These are phyloP conservation scores for Phycomyces nitens DNA, from an alignment of 192 early-diverging fungal species.

Conservation along the genomic window DNA sequence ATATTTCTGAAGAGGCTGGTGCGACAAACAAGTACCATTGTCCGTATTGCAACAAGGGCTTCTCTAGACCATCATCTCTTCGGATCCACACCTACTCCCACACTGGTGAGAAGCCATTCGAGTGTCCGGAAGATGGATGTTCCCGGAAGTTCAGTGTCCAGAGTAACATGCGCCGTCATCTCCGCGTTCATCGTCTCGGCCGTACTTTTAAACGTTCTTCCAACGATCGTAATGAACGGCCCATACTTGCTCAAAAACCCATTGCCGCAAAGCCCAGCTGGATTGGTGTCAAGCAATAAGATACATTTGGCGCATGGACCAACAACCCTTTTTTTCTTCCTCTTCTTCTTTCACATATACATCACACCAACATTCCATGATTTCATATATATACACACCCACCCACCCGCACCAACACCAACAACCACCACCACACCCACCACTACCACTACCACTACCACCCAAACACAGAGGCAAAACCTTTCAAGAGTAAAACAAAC, in stretches of 20 bases:
- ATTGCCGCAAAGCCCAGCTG: constrained; percentile 13
- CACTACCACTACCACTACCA: no score
- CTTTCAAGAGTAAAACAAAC: no score
- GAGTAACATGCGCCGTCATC: constrained; percentile 33
- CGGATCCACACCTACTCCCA: constrained; percentile 61
- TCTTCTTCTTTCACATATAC: no score
- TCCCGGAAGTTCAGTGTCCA: constrained; percentile 29
- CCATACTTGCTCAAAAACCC: constrained; percentile 14
- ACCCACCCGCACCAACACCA: no score
- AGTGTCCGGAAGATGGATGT: constrained; percentile 41
- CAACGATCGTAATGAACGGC: constrained; percentile 9
- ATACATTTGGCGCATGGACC: no score
- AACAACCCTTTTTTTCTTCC: no score
- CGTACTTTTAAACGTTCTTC: constrained; percentile 32
- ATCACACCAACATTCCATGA: no score
- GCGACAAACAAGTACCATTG: constrained; percentile 44
- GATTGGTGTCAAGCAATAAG: constrained; percentile 16
- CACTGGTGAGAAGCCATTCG: constrained; percentile 59
- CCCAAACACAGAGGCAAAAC: no score
- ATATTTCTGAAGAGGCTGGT: not conserved
- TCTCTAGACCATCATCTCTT: constrained; percentile 55
- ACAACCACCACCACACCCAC: no score
- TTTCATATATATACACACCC: no score
- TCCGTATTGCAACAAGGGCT: constrained; percentile 53
- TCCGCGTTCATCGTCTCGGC: constrained; percentile 32